These are phyloP conservation scores for Hanseniaspora nectarophila DNA, from an alignment of 805 yeast species.

Conservation along the genomic window DNA sequence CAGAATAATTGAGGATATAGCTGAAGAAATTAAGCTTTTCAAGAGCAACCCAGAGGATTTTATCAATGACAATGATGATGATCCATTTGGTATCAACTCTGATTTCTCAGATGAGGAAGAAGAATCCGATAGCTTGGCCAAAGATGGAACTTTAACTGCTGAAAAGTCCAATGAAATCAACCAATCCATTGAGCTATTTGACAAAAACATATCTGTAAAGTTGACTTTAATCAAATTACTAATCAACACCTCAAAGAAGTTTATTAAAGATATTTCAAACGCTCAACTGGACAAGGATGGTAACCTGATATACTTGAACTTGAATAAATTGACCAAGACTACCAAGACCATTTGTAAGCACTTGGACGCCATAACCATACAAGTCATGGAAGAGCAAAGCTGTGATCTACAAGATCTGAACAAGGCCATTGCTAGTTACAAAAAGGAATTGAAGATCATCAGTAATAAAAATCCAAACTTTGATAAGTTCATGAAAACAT, in stretches of 20 bases:
- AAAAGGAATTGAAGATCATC: background rate
- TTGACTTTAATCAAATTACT: slow-evolving; percentile 44
- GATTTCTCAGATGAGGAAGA: slow-evolving; percentile 18
- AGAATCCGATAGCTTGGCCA: slow-evolving; percentile 24
- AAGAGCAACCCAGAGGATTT: slow-evolving; percentile 62
- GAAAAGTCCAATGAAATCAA: slow-evolving; percentile 27
- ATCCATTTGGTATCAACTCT: slow-evolving; percentile 41
- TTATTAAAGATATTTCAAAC: background rate
- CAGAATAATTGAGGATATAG: slow-evolving; percentile 7
- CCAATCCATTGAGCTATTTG: slow-evolving; percentile 29
- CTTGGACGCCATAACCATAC: background rate
- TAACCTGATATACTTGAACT: background rate
- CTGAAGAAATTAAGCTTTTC: slow-evolving; percentile 33
- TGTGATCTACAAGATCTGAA: background rate
- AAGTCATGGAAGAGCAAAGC: slow-evolving; percentile 8
- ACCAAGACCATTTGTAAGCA: background rate
- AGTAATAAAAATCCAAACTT: slow-evolving; percentile 7
- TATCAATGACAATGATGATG: slow-evolving; percentile 28
- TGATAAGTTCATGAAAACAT: slow-evolving; percentile 26
- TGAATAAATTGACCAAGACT: background rate
- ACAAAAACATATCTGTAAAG: slow-evolving; percentile 36
- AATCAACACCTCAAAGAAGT: slow-evolving; percentile 21
- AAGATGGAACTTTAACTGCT: slow-evolving; percentile 24
- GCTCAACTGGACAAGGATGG: slow-evolving; percentile 9
- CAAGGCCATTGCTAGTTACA: background rate